Evolutionary conservation across 2,329 filamentous ascomycete species (phyloP), one percentile per base, ranked within the genome.

Genomic region (Epichloe scottii): DNA sequence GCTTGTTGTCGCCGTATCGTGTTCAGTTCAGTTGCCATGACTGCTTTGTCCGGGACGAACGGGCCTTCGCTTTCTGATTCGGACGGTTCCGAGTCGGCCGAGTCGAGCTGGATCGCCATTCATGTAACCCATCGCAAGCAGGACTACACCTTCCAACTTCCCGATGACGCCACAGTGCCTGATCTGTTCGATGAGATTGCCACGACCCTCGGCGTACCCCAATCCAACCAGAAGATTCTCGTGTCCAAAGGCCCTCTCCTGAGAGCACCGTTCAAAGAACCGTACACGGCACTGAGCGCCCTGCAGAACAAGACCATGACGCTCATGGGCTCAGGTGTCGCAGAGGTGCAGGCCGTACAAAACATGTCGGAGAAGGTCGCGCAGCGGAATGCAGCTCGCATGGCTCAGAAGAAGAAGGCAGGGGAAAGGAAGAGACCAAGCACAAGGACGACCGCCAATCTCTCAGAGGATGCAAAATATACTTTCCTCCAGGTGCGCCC

Each of bases 401-500:
- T 62, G 58, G 66, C 59, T 21, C 63, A 58, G 55, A 62, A 55
- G 50, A 58, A 43, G 52, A 67, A 56, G 56, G 57, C 56, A 45
- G 63, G 58, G 53, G 54, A n/a, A 19, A 49, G 51, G 46, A 23
- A 44, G 38, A 53, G 56, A 35, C 46, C 51, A 3, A 52, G 48
- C 19, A 51, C 50, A 6, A 41, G 46, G 3, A 14, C 37, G 11
- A 3, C 49, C 15, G 17, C 38, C 4, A 49, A 44, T 23, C 49
- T 53, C 53, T 61, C 60, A 63, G 79, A 81, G n/a, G 78, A 84
- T 53, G 71, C 74, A 19, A 74, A 73, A 53, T 95, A 95, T 70
- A 95, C 87, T 0, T 98, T 98, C 69, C 77, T 84, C 56, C 79
- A 80, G 0, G 73, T 97, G 1, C 78, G 82, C 1, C 87, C 90